Percentiles rank a stretch among this genome's conserved stretches.
These are phyloP conservation scores for Cladosporium sp. DNA, from an alignment of 2,329 filamentous ascomycete genomes.

Conservation along the genomic window DNA sequence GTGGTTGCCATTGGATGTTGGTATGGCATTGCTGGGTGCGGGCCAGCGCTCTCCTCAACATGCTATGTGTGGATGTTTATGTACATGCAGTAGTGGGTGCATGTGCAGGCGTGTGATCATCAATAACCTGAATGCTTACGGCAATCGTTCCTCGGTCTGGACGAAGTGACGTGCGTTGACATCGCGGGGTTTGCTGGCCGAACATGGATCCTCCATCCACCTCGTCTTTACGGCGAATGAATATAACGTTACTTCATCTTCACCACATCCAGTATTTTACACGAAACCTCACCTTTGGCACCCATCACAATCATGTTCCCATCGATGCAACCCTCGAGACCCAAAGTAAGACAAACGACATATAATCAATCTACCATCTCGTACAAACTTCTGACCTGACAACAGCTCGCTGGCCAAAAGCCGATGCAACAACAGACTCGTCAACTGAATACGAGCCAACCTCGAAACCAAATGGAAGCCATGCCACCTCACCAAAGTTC, in stretches of 20 bases:
- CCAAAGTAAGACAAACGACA: slow-evolving; percentile 35
- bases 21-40: neutral
- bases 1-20: neutral
- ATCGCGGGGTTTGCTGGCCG: slow-evolving; percentile 14
- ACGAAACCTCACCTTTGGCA: neutral
- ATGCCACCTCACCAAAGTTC: slow-evolving; percentile 41
- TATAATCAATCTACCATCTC: no score
- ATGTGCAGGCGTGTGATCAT: no score
- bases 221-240: neutral
- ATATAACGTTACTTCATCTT: neutral
- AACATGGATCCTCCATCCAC: neutral
- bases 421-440: slow-evolving; percentile 21
- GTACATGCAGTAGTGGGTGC: neutral
- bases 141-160: slow-evolving; percentile 2
- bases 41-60: slow-evolving; percentile 14
- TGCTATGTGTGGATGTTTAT: neutral
- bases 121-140: no score
- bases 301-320: slow-evolving; percentile 31
- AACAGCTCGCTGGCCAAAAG: neutral
- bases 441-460: slow-evolving; percentile 20
- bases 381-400: neutral
- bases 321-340: slow-evolving; percentile 41
- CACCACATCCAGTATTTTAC: neutral
- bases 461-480: slow-evolving; percentile 50
- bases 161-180: neutral